These are phyloP conservation scores for Cicer yamashitae DNA, from an alignment of 306 rosid species.

Conservation along the genomic window DNA sequence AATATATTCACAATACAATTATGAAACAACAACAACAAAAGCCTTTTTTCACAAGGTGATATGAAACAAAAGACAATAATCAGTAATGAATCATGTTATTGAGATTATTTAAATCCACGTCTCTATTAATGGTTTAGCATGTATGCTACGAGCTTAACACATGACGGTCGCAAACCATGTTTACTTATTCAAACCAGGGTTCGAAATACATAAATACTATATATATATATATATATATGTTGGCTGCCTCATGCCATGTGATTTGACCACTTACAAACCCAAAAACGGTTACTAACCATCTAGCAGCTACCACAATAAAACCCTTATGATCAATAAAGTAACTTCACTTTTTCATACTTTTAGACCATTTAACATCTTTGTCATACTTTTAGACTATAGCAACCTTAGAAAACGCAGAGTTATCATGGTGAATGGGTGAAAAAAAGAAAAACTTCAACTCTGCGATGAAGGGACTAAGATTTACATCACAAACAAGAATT, in stretches of 20 bases:
- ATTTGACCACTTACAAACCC: slow-evolving; percentile 31
- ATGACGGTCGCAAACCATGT: background rate
- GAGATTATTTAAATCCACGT: background rate
- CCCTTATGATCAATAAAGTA: slow-evolving; percentile 34
- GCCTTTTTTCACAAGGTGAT: slow-evolving; percentile 1
- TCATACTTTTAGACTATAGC: slow-evolving; percentile 21
- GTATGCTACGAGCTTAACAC: background rate
- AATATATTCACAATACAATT: slow-evolving; percentile 4
- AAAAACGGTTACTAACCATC: slow-evolving; percentile 16
- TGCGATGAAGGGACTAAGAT: slow-evolving; percentile 29
- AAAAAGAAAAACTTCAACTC: slow-evolving; percentile 23
- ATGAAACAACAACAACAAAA: background rate
- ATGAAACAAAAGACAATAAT: background rate
- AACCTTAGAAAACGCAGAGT: slow-evolving; percentile 29
- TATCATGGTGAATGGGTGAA: slow-evolving; percentile 9
- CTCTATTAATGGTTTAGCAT: background rate
- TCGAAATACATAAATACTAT: background rate
- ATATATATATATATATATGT: background rate
- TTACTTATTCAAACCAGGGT: slow-evolving; percentile 6
- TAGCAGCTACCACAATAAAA: slow-evolving; percentile 16
- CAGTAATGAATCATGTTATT: background rate
- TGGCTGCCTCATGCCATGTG: background rate
- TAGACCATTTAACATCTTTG: background rate
- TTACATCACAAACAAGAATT: slow-evolving; percentile 32
- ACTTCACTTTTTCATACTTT: background rate